Evolutionary conservation across 495 filamentous ascomycete species (phyloP), one percentile per base, ranked within the genome.

Genomic region (Acidomyces sp.): DNA sequence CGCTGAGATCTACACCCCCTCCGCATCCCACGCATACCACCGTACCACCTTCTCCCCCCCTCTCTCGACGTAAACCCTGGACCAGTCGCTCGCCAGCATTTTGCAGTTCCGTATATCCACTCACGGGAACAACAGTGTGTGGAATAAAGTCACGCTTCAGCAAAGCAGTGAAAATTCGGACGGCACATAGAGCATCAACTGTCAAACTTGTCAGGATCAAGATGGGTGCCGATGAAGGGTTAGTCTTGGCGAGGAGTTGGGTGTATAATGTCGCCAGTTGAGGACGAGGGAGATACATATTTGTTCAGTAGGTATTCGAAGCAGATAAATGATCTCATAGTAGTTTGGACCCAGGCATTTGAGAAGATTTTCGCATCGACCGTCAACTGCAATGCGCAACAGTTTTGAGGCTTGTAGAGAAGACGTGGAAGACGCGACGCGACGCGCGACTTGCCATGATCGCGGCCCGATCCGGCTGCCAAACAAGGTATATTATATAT

Each of bases 81-180:
- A 94, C 74, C 35, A 90, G 67, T 45, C 84, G 76, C 55, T 74
- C 67, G 21, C 85, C 85, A 20, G 74, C 75, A 51, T 75, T 74
- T 53, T 80, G 66, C 26, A 97, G 77, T 54, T 96, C 90, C 47
- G 75, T 78, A 76, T 95, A 95, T 23, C 90, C 90, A 12, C 81
- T 72, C 25, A 97, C 78, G 3, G 92, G 90, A 51, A 93, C 83
- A 45, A 96, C 93, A 67, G 93, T 95, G 63, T 96, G 88, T n/a
- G 80, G 79, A 49, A 97, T 92, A 56, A 88, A 96, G 67, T 97
- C 90, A 66, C 85, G 80, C 66, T 88, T 94, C 36, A 97, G 69
- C 13, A 96, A 71, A 11, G 77, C 71, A 1, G 90, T 90, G 12
- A 97, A 73, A 39, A 97, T 96, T 37, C 87, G 85, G 54, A 85